These are phyloP conservation scores for Penicilliopsis zonata DNA, from an alignment of 495 filamentous ascomycete genomes.

Conservation along the genomic window DNA sequence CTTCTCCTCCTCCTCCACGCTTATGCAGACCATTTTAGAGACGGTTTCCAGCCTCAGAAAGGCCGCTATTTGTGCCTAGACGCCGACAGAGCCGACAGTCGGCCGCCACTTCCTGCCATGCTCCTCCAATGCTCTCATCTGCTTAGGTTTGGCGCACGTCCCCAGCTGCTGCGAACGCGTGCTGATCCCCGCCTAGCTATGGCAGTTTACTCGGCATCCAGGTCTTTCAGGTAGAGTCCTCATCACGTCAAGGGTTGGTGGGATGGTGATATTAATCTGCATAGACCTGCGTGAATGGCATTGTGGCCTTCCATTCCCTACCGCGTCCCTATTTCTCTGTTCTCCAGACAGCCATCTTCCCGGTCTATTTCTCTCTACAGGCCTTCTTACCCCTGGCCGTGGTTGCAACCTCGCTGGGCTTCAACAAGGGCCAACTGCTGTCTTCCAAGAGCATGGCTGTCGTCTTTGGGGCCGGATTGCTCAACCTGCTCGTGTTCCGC, in stretches of 20 bases:
- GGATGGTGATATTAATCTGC: background rate
- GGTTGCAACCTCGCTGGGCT: slow-evolving; percentile 39
- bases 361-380: slow-evolving; percentile 63
- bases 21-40: too few relatives aligned
- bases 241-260: background rate
- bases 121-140: background rate
- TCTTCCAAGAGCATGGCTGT: background rate
- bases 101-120: too few relatives aligned
- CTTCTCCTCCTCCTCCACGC: too few relatives aligned
- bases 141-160: background rate
- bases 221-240: slow-evolving; percentile 45
- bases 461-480: background rate
- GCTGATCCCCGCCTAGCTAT: background rate
- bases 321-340: slow-evolving; percentile 54
- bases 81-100: too few relatives aligned
- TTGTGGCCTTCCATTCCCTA: slow-evolving; percentile 50
- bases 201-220: slow-evolving; percentile 50
- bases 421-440: background rate
- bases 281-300: slow-evolving; percentile 56
- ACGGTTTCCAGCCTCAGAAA: too few relatives aligned
- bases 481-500: background rate
- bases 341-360: slow-evolving; percentile 57
- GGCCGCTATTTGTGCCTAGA: too few relatives aligned
- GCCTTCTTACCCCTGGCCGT: slow-evolving; percentile 47
- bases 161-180: background rate